Percentiles rank a stretch among this genome's conserved stretches.
phyloP scores from a whole-genome alignment of 768 basidiomycete genomes.

The Leucosporidium scottii region DNA sequence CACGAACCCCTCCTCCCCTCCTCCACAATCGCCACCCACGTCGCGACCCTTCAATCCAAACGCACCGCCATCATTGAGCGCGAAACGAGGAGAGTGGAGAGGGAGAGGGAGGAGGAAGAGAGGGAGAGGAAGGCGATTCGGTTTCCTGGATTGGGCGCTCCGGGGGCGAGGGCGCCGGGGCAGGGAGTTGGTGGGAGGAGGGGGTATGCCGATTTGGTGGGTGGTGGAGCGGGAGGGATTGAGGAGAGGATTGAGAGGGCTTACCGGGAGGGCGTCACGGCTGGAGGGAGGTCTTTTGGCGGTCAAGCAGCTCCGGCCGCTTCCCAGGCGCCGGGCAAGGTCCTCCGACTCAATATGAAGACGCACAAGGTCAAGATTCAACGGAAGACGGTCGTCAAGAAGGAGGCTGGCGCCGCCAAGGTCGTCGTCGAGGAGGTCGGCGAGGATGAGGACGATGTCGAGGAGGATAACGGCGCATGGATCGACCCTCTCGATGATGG shows the following conservation, averaged over 20 bases:
- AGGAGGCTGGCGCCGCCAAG: neutral
- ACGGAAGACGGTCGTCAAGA: neutral
- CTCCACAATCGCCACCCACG: neutral
- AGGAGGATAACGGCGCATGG: neutral
- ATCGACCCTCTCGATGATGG: slow-evolving; percentile 10
- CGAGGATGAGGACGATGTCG: slow-evolving; percentile 3
- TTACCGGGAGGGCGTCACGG: slow-evolving; percentile 1
- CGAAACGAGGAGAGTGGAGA: neutral
- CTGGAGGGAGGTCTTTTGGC: slow-evolving; percentile 1
- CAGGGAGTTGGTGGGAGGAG: neutral
- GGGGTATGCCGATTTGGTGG: slow-evolving; percentile 23
- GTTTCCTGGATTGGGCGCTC: slow-evolving; percentile 15
- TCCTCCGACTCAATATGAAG: slow-evolving; percentile 24
- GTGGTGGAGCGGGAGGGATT: slow-evolving; percentile 1
- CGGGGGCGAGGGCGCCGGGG: neutral
- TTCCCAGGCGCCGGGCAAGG: slow-evolving; percentile 3
- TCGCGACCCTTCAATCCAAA: neutral
- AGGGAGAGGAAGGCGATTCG: slow-evolving; percentile 14
- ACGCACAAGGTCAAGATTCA: slow-evolving; percentile 25
- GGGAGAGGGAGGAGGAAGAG: neutral
- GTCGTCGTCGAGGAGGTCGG: slow-evolving; percentile 1
- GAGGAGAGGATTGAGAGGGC: slow-evolving; percentile 13
- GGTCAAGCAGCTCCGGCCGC: no score
- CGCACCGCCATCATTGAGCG: slow-evolving; percentile 3
- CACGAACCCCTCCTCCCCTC: slow-evolving; percentile 13